Percentiles rank a stretch among this genome's conserved stretches.
These are phyloP conservation scores for Pistacia vera DNA, from an alignment of 345 rosid species.

Conservation along the genomic window DNA sequence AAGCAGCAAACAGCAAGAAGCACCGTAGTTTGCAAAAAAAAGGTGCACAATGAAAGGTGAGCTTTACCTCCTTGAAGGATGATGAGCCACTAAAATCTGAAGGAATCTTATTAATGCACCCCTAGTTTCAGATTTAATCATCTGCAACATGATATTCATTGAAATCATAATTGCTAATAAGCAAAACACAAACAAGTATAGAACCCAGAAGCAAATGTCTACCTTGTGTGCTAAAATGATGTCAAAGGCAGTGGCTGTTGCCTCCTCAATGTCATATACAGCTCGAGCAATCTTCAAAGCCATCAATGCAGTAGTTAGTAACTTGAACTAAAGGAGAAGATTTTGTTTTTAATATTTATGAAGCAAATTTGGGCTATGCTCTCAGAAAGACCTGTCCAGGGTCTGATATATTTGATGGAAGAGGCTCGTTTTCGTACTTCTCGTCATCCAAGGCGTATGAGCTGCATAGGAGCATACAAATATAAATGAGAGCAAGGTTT, in stretches of 20 bases:
- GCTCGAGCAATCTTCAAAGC: slow-evolving; percentile 76
- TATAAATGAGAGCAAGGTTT: slow-evolving; percentile 12
- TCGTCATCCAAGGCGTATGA: slow-evolving; percentile 81
- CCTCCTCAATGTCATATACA: slow-evolving; percentile 89
- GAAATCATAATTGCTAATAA: slow-evolving; percentile 17
- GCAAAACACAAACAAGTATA: neutral
- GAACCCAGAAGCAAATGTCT: neutral
- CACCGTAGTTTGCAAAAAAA: slow-evolving; percentile 17
- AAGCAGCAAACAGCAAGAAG: neutral
- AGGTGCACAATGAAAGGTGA: slow-evolving; percentile 8
- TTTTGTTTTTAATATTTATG: neutral
- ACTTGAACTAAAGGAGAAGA: slow-evolving; percentile 1
- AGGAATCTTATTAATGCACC: slow-evolving; percentile 76
- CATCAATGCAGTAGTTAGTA: slow-evolving; percentile 25
- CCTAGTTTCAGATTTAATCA: slow-evolving; percentile 77
- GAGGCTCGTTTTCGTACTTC: slow-evolving; percentile 75
- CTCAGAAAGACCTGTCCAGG: slow-evolving; percentile 65
- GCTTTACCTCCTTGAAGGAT: slow-evolving; percentile 85
- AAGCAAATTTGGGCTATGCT: slow-evolving; percentile 25
- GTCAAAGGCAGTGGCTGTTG: slow-evolving; percentile 79
- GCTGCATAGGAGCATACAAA: slow-evolving; percentile 42
- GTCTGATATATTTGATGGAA: slow-evolving; percentile 69
- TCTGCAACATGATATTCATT: slow-evolving; percentile 41
- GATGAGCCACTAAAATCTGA: slow-evolving; percentile 90
- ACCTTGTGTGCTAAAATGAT: slow-evolving; percentile 82